Percentiles rank a stretch among this genome's conserved stretches.
Conservation (phyloP, 345 rosid genomes). For the Gossypium arboreum region DNA sequence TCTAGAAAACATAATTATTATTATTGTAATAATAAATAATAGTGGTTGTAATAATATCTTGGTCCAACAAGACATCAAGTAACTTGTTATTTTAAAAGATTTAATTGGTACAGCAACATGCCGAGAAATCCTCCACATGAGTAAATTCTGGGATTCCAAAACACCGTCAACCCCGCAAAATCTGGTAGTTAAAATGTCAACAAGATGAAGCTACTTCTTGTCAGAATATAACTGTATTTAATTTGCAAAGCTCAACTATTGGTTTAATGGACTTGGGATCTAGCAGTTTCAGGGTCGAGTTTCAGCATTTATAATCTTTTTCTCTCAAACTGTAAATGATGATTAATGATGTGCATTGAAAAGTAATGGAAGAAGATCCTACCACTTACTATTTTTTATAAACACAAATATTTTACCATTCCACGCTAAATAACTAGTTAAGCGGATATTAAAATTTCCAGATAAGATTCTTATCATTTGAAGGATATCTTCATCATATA, state of each 20-base stretch:
- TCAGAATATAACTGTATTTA: no score
- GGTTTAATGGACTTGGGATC: no score
- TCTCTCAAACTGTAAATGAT: no score
- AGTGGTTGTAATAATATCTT: not conserved
- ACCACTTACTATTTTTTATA: not conserved
- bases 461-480: conserved; percentile 2
- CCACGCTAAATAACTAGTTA: no score
- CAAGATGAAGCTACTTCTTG: not conserved
- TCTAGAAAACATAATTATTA: not conserved
- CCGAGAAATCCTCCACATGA: conserved; percentile 30
- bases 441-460: not conserved
- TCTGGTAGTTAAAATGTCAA: not conserved
- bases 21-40: not conserved
- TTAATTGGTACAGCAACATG: conserved; percentile 8
- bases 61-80: not conserved
- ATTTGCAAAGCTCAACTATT: no score
- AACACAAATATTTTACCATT: not conserved
- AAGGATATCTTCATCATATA: not conserved
- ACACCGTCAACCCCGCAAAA: not conserved
- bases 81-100: not conserved
- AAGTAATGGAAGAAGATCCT: no score
- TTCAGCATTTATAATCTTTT: no score
- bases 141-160: conserved; percentile 19
- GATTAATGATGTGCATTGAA: no score
- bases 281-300: no score